These are phyloP conservation scores for Saprolegnia parasitica DNA, from an alignment of 352 stramenopile species.

Conservation along the genomic window DNA sequence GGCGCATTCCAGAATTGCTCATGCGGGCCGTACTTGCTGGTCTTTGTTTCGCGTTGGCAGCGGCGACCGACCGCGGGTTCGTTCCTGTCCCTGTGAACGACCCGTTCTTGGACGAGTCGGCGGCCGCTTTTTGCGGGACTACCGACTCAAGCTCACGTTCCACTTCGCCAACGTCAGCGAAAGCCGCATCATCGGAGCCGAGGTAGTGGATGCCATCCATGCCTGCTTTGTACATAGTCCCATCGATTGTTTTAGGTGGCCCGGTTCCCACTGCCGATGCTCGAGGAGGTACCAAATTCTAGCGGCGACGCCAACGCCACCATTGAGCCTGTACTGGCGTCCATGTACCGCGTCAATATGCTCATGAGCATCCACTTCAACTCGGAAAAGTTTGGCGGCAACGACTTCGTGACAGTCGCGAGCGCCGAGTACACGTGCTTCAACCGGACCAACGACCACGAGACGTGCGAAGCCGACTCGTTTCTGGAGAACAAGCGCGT, in stretches of 20 bases:
- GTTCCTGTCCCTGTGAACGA: neutral
- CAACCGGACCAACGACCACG: conserved; percentile 12
- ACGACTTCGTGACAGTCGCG: conserved; percentile 17
- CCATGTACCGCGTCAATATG: conserved; percentile 25
- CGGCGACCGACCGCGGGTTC: neutral
- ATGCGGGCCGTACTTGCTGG: neutral
- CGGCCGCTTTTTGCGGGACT: conserved; percentile 22
- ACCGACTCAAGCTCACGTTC: conserved; percentile 19
- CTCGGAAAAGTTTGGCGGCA: conserved; percentile 21
- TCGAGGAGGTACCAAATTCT: neutral
- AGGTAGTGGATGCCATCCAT: conserved; percentile 3
- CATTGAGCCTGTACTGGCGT: neutral
- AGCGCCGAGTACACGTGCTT: conserved; percentile 28
- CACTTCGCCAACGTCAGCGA: conserved; percentile 24
- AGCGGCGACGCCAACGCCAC: neutral
- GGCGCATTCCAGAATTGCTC: neutral
- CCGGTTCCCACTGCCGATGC: neutral
- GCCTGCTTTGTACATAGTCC: neutral
- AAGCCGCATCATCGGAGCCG: conserved; percentile 19
- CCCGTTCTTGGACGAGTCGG: conserved; percentile 21
- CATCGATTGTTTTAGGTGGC: conserved; percentile 15
- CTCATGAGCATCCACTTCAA: conserved; percentile 26
- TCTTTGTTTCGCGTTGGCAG: neutral
- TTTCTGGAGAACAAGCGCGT: conserved; percentile 19
- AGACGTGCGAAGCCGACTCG: conserved; percentile 17